These are phyloP conservation scores for Pascua guehoae DNA, from an alignment of 1,284 basidiomycete genomes.

Conservation along the genomic window DNA sequence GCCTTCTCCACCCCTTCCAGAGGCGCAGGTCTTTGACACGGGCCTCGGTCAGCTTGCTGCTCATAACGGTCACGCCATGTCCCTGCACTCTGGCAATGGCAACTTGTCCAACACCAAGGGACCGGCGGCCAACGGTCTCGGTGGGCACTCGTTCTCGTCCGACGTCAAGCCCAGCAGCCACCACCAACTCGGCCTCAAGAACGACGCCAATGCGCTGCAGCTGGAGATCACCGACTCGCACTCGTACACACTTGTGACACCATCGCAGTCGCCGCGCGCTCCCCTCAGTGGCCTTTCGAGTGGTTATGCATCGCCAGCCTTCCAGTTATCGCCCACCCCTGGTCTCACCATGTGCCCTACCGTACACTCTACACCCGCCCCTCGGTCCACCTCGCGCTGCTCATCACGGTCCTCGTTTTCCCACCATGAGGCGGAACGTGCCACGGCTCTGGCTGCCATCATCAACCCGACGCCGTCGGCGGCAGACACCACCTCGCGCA, in stretches of 20 bases:
- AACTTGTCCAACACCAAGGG: neutral
- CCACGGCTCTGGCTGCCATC: neutral
- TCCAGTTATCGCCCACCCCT: constrained; percentile 18
- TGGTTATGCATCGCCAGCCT: constrained; percentile 14
- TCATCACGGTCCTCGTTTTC: constrained; percentile 16
- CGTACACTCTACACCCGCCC: constrained; percentile 11
- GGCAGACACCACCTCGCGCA: neutral
- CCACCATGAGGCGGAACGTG: neutral
- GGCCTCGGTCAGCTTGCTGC: constrained; percentile 1
- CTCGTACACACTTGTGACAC: neutral
- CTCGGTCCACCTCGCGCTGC: constrained; percentile 17
- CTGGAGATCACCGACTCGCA: constrained; percentile 9
- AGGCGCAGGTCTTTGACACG: constrained; percentile 8
- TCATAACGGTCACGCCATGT: neutral
- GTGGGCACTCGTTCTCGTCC: neutral
- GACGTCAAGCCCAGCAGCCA: neutral
- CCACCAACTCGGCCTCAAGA: neutral
- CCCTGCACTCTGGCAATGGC: neutral
- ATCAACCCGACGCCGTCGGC: neutral
- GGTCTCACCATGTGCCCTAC: constrained; percentile 14
- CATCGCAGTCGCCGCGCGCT: constrained; percentile 1
- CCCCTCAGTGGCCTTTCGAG: constrained; percentile 1
- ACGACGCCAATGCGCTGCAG: constrained; percentile 11
- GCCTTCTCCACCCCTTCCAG: constrained; percentile 8
- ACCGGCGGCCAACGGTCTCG: neutral